A percentile compares a stretch with the other conserved stretches of the same genome.
Conservation (phyloP, 2,329 filamentous ascomycete genomes). For the Metarhizium humberi region DNA sequence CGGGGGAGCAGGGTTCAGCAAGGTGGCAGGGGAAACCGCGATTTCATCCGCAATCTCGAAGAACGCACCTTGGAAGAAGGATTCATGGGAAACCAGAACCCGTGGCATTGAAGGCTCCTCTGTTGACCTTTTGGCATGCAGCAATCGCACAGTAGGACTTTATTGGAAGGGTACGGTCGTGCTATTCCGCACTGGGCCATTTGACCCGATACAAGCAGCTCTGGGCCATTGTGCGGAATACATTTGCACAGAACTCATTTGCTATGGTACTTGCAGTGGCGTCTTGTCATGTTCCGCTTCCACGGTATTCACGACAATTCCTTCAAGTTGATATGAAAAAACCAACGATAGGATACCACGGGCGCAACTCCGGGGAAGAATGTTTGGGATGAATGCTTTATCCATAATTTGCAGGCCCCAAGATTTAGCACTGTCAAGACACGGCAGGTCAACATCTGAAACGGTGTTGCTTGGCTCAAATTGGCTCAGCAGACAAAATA, state of each 20-base stretch:
- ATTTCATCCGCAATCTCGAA: constrained; percentile 92
- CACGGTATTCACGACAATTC: background rate
- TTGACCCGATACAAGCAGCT: background rate
- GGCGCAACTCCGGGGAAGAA: background rate
- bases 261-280: background rate
- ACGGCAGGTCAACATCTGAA: background rate
- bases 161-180: background rate
- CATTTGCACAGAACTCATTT: background rate
- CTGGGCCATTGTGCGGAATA: background rate
- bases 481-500: background rate
- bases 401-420: background rate
- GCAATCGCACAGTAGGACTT: background rate
- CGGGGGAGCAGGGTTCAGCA: constrained; percentile 66
- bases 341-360: background rate
- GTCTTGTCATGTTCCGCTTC: background rate
- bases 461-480: background rate
- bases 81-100: constrained; percentile 59
- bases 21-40: constrained; percentile 55
- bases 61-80: constrained; percentile 91
- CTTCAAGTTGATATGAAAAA: background rate
- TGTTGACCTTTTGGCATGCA: constrained; percentile 52
- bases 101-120: constrained; percentile 52
- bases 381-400: background rate
- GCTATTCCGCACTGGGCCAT: background rate
- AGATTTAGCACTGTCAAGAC: background rate